Base-by-base conservation (phyloP, 2,329 filamentous ascomycete genomes). In the Diaporthe ilicicola region DNA sequence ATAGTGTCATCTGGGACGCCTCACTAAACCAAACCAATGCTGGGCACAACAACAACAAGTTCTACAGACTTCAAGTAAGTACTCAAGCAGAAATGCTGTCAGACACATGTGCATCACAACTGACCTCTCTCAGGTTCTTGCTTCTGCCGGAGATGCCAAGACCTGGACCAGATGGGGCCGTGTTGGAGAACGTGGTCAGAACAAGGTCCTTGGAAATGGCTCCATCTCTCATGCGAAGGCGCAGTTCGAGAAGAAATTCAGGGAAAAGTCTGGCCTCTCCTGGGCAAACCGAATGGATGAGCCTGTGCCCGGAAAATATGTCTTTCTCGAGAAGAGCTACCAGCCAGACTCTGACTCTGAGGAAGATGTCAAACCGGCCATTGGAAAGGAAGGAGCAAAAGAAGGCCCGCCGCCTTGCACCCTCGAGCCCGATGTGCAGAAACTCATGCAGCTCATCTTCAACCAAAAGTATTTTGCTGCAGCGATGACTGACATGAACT, bases 131-230 rank as follows among this genome's bases (percentile, higher is more conserved):
- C 22, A 62, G 80, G 74, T 89, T 5, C 76, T 89, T 29, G 81
- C 81, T 46, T 74, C 75, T 27, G 73, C 74, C 17, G 77, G 81
- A 3, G 73, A 80, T 12, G 93, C 85, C 78, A 82, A 84, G 53
- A 90, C 89, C 0, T 95, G 92, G 92, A 94, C 91, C 3, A 87
- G 93, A 70, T 97, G 93, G 93, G 94, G 94, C 27, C 89, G 94
- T 27, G 93, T 97, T 27, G 89, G 90, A 8, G 89, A 91, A 69
- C 76, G 74, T 13, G 90, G 90, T 6, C 84, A 88, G 74, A 84
- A 77, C 17, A 83, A 82, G 15, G 66, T 80, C 2, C 78, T 89
- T 1, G 84, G 84, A 24, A 68, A 77, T 29, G 84, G 85, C 5
- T 75, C 73, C 1, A 76, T 90, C 1, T 74, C 73, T 0, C 78